A percentile compares a stretch with the other conserved stretches of the same genome.
phyloP scores from a whole-genome alignment of 495 filamentous ascomycete species.

The Neurospora sp. region DNA sequence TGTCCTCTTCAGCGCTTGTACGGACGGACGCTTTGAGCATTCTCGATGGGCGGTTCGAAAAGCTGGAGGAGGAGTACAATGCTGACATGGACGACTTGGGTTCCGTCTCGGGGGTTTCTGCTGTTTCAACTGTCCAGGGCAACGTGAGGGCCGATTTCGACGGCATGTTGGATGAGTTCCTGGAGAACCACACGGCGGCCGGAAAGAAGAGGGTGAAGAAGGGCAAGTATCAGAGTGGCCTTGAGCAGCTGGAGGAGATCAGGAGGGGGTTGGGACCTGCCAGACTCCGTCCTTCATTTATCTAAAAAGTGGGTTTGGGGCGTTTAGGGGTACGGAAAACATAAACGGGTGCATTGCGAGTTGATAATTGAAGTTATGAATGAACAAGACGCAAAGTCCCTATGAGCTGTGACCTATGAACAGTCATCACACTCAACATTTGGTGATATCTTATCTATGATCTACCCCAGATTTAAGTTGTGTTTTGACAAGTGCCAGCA shows the following conservation, averaged over 20 bases:
- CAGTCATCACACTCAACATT: neutral
- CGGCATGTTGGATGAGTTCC: conserved; percentile 85
- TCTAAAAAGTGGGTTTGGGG: neutral
- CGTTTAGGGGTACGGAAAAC: neutral
- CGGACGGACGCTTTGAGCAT: conserved; percentile 82
- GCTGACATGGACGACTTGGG: conserved; percentile 56
- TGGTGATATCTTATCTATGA: neutral
- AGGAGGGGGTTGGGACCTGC: conserved; percentile 72
- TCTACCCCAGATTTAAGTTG: neutral
- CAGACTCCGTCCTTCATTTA: conserved; percentile 9
- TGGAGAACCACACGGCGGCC: conserved; percentile 61
- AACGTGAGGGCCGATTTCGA: conserved; percentile 66
- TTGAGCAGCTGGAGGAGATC: conserved; percentile 87
- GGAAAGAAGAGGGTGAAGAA: conserved; percentile 79
- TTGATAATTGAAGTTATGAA: neutral
- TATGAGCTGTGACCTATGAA: neutral
- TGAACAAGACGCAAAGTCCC: neutral
- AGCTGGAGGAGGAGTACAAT: conserved; percentile 75
- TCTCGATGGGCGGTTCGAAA: conserved; percentile 85
- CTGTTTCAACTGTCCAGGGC: conserved; percentile 43
- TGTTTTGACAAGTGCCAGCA: neutral
- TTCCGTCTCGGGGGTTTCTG: conserved; percentile 35
- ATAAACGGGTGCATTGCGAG: neutral
- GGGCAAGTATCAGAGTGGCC: conserved; percentile 67
- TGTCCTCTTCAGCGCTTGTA: conserved; percentile 82